Percentiles rank a stretch among this genome's conserved stretches.
These are phyloP conservation scores for Ilex asprella DNA, from an alignment of 257 asterid genomes.

Conservation along the genomic window DNA sequence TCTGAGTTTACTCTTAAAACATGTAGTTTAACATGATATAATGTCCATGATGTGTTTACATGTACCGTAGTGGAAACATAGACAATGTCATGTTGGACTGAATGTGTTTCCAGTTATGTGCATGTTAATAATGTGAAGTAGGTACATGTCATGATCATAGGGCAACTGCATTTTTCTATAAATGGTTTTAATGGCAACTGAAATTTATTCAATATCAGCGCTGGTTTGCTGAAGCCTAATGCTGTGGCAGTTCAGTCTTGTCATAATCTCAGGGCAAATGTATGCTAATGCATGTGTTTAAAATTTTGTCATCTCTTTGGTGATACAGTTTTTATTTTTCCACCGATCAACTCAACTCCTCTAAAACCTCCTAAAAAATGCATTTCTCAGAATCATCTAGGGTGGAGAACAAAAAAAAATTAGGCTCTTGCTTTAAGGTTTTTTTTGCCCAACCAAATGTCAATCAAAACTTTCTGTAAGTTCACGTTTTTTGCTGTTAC, in stretches of 20 bases:
- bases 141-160: background rate
- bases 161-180: background rate
- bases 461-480: too few species aligned
- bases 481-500: too few species aligned
- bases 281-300: background rate
- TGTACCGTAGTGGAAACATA: background rate
- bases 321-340: too few species aligned
- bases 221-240: background rate
- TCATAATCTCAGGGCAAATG: background rate
- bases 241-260: background rate
- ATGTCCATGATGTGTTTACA: background rate
- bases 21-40: constrained; percentile 11
- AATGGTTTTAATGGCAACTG: too few species aligned
- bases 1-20: constrained; percentile 4
- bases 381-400: too few species aligned
- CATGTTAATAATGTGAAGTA: background rate
- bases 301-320: background rate
- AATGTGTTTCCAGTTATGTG: too few species aligned
- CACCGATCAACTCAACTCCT: too few species aligned
- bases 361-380: too few species aligned
- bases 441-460: too few species aligned
- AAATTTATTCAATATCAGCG: background rate
- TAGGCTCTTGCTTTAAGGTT: too few species aligned
- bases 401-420: too few species aligned
- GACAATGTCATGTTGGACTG: background rate